Base-by-base conservation (phyloP, 2,329 filamentous ascomycete genomes). In the Penicillium sp. region DNA sequence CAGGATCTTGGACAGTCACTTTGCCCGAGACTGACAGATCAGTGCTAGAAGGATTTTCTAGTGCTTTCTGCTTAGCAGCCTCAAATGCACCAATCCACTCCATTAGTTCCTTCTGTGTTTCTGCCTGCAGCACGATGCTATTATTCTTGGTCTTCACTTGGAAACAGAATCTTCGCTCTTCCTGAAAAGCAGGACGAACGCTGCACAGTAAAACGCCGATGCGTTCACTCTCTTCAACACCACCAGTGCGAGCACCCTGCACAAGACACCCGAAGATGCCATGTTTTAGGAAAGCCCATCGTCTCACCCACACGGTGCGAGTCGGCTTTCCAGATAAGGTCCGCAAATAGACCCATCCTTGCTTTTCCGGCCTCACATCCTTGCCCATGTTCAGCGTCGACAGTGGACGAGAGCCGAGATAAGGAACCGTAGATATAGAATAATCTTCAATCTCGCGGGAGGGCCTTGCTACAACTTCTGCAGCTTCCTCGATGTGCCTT, bases 111-210 rank as follows among this genome's bases (percentile, higher is more conserved):
- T 78, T 79, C 69, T 99, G 94, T 0, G 91, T 96, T 69, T 99
- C 94, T 4, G 93, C 90, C 74, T 99, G 94, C 3, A 99, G 79
- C 52, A 97, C 78, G 57, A 96, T 86, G 43, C 87, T 94, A 56
- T 89, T 89, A 65, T 90, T 96, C 72, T 97, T 99, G 2, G 94
- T 99, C 78, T 97, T 99, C 65, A 99, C 89, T 73, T 99, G 94
- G 65, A 99, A 97, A 69, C 94, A 97, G 73, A 97, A 99, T 13
- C 94, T 84, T 32, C 94, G 85, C 66, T 99, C 94, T 73, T 99
- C 94, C 60, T 90, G 87, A 45, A 95, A 88, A 0, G 92, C 91
- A 15, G 92, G 91, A 64, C 93, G 90, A 42, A 94, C 89, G 65
- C 90, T 96, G 75, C 94, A 99, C 32, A 99, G 84, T 46, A 99